Percentiles rank a stretch among this genome's conserved stretches.
Evolutionary conservation across 306 rosid genomes (phyloP).

Genomic region (Canavalia ensiformis): DNA sequence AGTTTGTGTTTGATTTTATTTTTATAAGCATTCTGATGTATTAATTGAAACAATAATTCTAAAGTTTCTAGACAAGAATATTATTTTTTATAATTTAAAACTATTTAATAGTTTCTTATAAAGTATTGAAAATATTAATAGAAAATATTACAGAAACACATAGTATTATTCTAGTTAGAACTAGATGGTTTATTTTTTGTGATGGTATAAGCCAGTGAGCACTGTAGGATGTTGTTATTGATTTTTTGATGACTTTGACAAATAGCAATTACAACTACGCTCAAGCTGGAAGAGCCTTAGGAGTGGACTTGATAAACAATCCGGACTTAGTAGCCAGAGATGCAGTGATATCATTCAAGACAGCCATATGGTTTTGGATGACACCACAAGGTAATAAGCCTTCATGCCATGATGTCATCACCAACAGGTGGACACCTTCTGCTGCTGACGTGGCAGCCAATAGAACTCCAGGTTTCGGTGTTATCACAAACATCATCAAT

Average conservation of each 20-base stretch:
- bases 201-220: background rate
- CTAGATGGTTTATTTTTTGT: no score
- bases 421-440: slow-evolving; percentile 58
- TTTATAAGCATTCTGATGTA: no score
- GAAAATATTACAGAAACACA: no score
- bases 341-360: slow-evolving; percentile 59
- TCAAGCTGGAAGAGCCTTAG: slow-evolving; percentile 53
- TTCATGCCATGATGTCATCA: slow-evolving; percentile 66
- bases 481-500: slow-evolving; percentile 51
- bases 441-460: slow-evolving; percentile 48
- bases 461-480: slow-evolving; percentile 49
- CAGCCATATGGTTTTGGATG: slow-evolving; percentile 81
- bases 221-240: background rate
- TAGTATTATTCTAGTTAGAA: no score
- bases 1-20: no score
- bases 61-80: no score
- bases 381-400: slow-evolving; percentile 73
- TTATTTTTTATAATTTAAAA: no score
- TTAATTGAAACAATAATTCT: no score
- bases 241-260: background rate
- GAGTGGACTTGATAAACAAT: slow-evolving; percentile 51
- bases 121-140: no score
- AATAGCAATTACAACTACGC: slow-evolving; percentile 8
- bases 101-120: no score
- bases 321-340: slow-evolving; percentile 63